Evolutionary conservation across 768 basidiomycete species (phyloP).

Genomic region (Cystofilobasidium capitatum): DNA sequence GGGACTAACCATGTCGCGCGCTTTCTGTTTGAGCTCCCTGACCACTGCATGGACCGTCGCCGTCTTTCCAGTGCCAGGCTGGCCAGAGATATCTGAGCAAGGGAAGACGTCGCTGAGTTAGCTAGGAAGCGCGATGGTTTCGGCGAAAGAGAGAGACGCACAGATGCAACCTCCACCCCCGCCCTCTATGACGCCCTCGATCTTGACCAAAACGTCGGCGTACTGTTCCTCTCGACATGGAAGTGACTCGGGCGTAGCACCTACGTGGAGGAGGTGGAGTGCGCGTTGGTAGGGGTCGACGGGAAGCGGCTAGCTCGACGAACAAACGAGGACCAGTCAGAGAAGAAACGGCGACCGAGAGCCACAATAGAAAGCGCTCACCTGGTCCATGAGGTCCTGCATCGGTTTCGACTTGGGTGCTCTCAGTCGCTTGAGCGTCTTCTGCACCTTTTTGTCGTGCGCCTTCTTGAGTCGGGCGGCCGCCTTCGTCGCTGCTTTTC

Average conservation of each 20-base stretch:
- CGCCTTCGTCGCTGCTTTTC: constrained; percentile 33
- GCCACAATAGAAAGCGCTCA: constrained; percentile 38
- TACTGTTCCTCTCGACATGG: constrained; percentile 86
- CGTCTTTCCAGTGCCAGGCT: constrained; percentile 98
- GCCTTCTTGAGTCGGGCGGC: constrained; percentile 30
- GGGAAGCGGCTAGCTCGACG: constrained; percentile 49
- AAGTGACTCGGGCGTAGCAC: constrained; percentile 75
- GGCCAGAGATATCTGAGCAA: constrained; percentile 79
- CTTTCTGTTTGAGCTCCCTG: constrained; percentile 79
- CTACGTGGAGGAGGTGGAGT: constrained; percentile 86
- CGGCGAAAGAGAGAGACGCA: constrained; percentile 44
- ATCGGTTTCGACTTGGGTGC: constrained; percentile 13
- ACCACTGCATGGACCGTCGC: constrained; percentile 93
- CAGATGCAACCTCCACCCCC: constrained; percentile 93
- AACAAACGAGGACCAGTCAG: not conserved
- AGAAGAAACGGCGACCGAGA: constrained; percentile 32
- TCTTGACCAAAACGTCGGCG: constrained; percentile 57
- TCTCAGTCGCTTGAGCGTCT: constrained; percentile 28
- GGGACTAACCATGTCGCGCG: constrained; percentile 58
- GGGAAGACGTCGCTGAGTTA: constrained; percentile 37
- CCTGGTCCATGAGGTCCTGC: constrained; percentile 13
- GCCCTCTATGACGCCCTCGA: constrained; percentile 79
- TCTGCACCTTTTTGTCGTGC: constrained; percentile 35
- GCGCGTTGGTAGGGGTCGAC: constrained; percentile 74
- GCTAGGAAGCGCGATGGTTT: constrained; percentile 45